Evolutionary conservation across 306 rosid genomes (phyloP).

Genomic region (Cucumis hystrix): DNA sequence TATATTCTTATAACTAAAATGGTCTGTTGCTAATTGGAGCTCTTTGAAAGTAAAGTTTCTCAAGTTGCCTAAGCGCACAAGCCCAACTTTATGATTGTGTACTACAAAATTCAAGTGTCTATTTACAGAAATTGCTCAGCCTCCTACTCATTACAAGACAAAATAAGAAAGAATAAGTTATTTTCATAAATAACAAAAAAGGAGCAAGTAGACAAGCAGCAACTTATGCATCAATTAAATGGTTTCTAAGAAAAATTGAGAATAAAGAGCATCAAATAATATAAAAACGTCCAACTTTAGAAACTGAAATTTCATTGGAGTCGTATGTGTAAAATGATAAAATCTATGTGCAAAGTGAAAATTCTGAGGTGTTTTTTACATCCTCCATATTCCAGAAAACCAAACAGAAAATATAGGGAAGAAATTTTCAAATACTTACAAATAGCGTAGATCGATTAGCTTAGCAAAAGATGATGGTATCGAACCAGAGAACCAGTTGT

Average conservation of each 20-base stretch:
- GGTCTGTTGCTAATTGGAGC: conserved; percentile 72
- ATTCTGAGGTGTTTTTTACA: neutral
- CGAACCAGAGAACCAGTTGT: conserved; percentile 49
- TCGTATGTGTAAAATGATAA: neutral
- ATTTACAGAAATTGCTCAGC: too few species aligned
- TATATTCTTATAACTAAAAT: conserved; percentile 66
- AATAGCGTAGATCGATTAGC: conserved; percentile 40
- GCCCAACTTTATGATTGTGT: conserved; percentile 71
- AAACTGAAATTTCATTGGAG: neutral
- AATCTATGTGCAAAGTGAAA: neutral
- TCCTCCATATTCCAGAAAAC: conserved; percentile 19
- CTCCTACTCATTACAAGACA: conserved; percentile 57
- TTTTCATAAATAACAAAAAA: neutral
- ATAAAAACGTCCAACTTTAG: neutral
- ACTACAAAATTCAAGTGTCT: conserved; percentile 16
- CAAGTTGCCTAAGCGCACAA: conserved; percentile 72
- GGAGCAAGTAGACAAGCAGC: neutral
- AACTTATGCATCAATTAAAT: neutral
- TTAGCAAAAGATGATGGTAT: conserved; percentile 54
- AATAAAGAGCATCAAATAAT: neutral
- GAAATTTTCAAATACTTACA: conserved; percentile 37
- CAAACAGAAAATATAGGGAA: neutral
- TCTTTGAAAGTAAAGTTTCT: conserved; percentile 64
- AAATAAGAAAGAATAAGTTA: conserved; percentile 7
- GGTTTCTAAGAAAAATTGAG: neutral